Conservation (phyloP, 2,329 filamentous ascomycete species). For the Pyrenochaeta sp. region DNA sequence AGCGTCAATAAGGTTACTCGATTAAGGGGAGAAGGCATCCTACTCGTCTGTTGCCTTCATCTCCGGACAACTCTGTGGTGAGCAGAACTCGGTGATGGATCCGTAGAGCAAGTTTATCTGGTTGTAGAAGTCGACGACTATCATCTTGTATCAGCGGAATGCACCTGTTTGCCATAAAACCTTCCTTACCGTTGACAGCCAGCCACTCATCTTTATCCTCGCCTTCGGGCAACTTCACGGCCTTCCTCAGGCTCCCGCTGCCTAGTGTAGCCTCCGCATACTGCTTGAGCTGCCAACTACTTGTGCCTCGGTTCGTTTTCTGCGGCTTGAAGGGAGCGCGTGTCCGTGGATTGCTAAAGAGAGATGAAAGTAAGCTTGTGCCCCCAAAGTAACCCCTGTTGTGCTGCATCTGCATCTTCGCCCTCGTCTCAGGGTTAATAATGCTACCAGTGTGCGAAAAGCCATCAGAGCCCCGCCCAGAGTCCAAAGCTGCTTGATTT, state of each 20-base stretch:
- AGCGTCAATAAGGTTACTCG: slow-evolving; percentile 9
- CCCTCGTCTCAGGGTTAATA: slow-evolving; percentile 13
- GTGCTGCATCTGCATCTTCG: slow-evolving; percentile 12
- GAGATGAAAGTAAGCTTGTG: slow-evolving; percentile 46
- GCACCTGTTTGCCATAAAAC: slow-evolving; percentile 2
- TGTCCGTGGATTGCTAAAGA: slow-evolving; percentile 81
- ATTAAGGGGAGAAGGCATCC: slow-evolving; percentile 30
- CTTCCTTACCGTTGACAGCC: slow-evolving; percentile 84
- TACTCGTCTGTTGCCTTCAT: slow-evolving; percentile 99
- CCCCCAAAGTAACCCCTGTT: slow-evolving; percentile 28
- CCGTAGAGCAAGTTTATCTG: slow-evolving; percentile 99
- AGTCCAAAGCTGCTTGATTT: slow-evolving; percentile 17
- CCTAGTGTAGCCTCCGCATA: slow-evolving; percentile 98
- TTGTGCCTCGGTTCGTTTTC: slow-evolving; percentile 83
- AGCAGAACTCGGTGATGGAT: slow-evolving; percentile 99
- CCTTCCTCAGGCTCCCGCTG: slow-evolving; percentile 92
- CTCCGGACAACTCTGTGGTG: slow-evolving; percentile 93
- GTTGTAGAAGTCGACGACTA: slow-evolving; percentile 99
- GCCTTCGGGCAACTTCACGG: slow-evolving; percentile 94
- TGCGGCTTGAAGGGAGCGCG: slow-evolving; percentile 92
- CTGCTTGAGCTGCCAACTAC: slow-evolving; percentile 92
- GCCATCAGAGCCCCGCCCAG: slow-evolving; percentile 13
- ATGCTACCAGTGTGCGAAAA: slow-evolving; percentile 19
- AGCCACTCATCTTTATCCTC: slow-evolving; percentile 99
- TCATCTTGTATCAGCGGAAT: slow-evolving; percentile 16